Conservation (phyloP, 495 filamentous ascomycete species). For the Penicillium cataractarum region DNA sequence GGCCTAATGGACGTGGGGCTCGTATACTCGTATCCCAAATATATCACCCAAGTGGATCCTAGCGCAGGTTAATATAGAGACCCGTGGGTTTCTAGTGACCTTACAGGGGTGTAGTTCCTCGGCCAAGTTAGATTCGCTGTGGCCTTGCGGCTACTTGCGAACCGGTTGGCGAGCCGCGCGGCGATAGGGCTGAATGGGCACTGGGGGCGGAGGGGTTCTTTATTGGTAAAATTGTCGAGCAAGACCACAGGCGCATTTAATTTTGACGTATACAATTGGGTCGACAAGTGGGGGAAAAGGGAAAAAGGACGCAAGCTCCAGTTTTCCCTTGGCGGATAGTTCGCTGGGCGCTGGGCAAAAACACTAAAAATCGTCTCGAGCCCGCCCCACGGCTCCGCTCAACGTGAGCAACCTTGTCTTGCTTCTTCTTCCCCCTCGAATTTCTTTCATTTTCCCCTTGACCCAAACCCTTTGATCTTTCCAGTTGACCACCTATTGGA, state of each 20-base stretch:
- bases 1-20: background rate
- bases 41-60: slow-evolving; percentile 17
- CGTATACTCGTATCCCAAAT: slow-evolving; percentile 12
- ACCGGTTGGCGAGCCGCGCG: background rate
- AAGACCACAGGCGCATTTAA: background rate
- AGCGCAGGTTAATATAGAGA: too few species aligned
- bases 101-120: background rate
- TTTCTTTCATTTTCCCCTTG: background rate
- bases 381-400: slow-evolving; percentile 38
- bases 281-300: background rate
- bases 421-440: slow-evolving; percentile 9
- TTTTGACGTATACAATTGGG: background rate
- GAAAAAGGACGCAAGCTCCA: background rate
- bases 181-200: background rate
- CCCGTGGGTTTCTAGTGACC: too few species aligned
- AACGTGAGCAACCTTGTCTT: slow-evolving; percentile 13
- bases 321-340: background rate
- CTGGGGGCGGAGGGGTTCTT: background rate
- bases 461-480: background rate
- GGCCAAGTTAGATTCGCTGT: background rate
- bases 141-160: background rate
- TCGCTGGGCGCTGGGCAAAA: slow-evolving; percentile 14
- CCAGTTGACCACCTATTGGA: background rate
- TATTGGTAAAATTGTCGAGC: background rate
- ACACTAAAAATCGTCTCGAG: slow-evolving; percentile 21